These are phyloP conservation scores for Pseudogymnoascus sp. DNA, from an alignment of 2,329 filamentous ascomycete genomes.

Conservation along the genomic window DNA sequence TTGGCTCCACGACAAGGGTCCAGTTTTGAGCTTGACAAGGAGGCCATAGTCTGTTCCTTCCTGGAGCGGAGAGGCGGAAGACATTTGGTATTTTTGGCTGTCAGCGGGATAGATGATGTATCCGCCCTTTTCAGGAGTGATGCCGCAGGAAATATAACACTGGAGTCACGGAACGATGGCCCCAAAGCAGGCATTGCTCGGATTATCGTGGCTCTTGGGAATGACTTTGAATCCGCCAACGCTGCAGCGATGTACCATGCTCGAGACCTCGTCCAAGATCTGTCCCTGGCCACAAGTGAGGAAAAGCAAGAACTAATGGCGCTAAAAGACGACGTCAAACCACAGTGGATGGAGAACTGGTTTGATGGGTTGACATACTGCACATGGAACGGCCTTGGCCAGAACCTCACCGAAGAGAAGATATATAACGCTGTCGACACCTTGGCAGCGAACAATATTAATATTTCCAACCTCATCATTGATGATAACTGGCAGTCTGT, in stretches of 20 bases:
- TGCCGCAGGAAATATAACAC: conserved; percentile 54
- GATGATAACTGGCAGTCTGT: conserved; percentile 95
- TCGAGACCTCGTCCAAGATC: conserved; percentile 50
- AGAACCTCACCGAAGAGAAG: conserved; percentile 71
- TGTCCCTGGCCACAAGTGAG: conserved; percentile 37
- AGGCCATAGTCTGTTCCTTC: conserved; percentile 72
- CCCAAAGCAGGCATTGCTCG: conserved; percentile 45
- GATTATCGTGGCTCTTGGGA: conserved; percentile 63
- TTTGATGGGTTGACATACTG: conserved; percentile 91
- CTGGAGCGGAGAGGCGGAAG: conserved; percentile 57
- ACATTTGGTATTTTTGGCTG: conserved; percentile 67
- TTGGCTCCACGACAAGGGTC: conserved; percentile 77
- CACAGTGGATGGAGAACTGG: conserved; percentile 76
- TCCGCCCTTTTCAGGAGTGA: conserved; percentile 61
- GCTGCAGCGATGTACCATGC: conserved; percentile 82
- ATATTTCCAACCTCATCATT: conserved; percentile 80
- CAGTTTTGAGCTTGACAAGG: conserved; percentile 62
- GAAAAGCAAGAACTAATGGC: conserved; percentile 39
- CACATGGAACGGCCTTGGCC: conserved; percentile 93
- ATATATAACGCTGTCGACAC: conserved; percentile 67
- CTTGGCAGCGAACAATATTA: conserved; percentile 63
- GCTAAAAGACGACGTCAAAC: conserved; percentile 41
- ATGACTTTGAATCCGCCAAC: conserved; percentile 66
- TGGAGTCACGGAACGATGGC: conserved; percentile 67
- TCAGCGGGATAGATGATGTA: conserved; percentile 67